These are phyloP conservation scores for Colletotrichum magnum DNA, from an alignment of 2,329 filamentous ascomycete genomes.

Conservation along the genomic window DNA sequence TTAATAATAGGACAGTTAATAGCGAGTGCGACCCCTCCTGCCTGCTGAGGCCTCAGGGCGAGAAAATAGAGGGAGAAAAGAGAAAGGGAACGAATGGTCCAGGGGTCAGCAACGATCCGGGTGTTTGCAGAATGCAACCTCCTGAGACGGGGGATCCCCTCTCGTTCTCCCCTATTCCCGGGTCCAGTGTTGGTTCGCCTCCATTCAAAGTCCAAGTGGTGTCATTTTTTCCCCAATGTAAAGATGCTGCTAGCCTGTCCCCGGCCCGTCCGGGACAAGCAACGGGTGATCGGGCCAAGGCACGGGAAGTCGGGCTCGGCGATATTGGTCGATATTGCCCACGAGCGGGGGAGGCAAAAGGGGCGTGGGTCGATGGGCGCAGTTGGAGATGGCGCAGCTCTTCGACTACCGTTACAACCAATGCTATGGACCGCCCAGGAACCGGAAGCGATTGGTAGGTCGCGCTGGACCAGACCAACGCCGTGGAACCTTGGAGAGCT, in stretches of 20 bases:
- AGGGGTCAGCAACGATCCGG: conserved; percentile 4
- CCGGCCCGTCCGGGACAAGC: conserved; percentile 34
- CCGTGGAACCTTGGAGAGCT: conserved; percentile 34
- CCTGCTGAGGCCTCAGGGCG: not conserved
- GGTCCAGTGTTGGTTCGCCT: not conserved
- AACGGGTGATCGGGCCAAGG: conserved; percentile 16
- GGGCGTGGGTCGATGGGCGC: conserved; percentile 11
- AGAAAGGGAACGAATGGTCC: not conserved
- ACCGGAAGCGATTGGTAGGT: conserved; percentile 23
- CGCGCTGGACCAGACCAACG: not conserved
- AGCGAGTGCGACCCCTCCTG: not conserved
- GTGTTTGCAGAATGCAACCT: conserved; percentile 15
- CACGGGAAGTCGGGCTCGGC: conserved; percentile 22
- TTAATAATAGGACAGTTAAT: conserved; percentile 10
- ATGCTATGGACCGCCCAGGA: conserved; percentile 5
- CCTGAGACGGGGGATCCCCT: conserved; percentile 1
- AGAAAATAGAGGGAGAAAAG: not conserved
- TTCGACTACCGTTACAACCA: conserved; percentile 3
- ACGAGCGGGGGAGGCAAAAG: not conserved
- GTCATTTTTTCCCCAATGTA: not conserved
- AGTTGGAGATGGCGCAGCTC: conserved; percentile 20
- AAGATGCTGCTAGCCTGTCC: not conserved
- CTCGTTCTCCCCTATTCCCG: conserved; percentile 22
- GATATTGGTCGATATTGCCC: conserved; percentile 8
- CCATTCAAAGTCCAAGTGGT: not conserved